Evolutionary conservation across 176 grass and related monocot genomes (phyloP).

Genomic region (Triticum timopheevii): DNA sequence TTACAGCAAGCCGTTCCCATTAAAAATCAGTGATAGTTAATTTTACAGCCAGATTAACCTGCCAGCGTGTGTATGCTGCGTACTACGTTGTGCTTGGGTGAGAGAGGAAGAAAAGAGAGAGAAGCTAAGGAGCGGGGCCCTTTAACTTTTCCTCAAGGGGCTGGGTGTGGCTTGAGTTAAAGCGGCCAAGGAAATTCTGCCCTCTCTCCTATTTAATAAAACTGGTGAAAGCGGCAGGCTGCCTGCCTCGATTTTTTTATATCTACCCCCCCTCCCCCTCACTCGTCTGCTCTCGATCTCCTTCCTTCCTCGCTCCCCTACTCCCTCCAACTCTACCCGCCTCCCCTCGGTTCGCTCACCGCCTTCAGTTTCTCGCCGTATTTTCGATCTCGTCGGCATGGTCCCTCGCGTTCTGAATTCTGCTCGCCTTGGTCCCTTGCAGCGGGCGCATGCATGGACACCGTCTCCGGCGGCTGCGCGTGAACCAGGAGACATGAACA

Average conservation of each 20-base stretch:
- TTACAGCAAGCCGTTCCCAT: slow-evolving; percentile 21
- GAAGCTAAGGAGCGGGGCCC: slow-evolving; percentile 32
- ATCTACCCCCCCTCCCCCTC: slow-evolving; percentile 50
- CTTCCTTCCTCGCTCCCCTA: slow-evolving; percentile 39
- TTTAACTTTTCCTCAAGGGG: slow-evolving; percentile 81
- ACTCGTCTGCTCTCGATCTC: slow-evolving; percentile 17
- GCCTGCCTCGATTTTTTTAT: slow-evolving; percentile 76
- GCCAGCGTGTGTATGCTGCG: not conserved
- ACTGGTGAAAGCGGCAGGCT: slow-evolving; percentile 54
- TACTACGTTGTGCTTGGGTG: slow-evolving; percentile 29
- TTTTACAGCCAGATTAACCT: slow-evolving; percentile 16
- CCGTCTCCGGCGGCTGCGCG: not conserved
- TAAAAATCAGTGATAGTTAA: not conserved
- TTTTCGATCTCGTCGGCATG: not conserved
- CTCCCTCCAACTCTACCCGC: slow-evolving; percentile 22
- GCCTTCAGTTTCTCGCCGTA: not conserved
- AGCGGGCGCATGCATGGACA: slow-evolving; percentile 41
- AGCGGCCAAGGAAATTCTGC: slow-evolving; percentile 81
- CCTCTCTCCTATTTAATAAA: slow-evolving; percentile 56
- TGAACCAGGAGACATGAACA: slow-evolving; percentile 55
- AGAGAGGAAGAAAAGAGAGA: slow-evolving; percentile 5
- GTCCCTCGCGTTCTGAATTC: slow-evolving; percentile 22
- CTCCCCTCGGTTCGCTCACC: slow-evolving; percentile 34
- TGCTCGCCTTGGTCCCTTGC: slow-evolving; percentile 28
- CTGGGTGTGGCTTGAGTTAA: slow-evolving; percentile 72